These are phyloP conservation scores for Lasiosphaeria ovina DNA, from an alignment of 495 filamentous ascomycete species.

Conservation along the genomic window DNA sequence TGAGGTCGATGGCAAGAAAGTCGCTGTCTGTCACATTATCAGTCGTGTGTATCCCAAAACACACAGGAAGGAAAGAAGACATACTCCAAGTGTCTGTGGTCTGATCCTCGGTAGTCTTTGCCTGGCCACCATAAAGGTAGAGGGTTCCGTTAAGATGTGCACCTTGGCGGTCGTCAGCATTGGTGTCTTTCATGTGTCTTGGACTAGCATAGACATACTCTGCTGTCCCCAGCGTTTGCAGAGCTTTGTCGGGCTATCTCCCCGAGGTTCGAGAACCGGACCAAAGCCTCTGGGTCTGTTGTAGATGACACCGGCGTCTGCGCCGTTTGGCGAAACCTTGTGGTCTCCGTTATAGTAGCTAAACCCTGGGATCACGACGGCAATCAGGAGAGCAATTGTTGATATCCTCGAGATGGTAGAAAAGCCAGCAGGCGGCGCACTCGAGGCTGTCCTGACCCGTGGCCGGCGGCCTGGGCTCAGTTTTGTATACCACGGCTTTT, in stretches of 20 bases:
- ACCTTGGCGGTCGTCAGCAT: conserved; percentile 19
- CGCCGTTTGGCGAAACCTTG: conserved; percentile 38
- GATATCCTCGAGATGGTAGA: conserved; percentile 42
- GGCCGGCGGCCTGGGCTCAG: conserved; percentile 37
- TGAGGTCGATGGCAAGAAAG: conserved; percentile 64
- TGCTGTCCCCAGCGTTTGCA: conserved; percentile 71
- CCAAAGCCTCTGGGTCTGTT: conserved; percentile 20
- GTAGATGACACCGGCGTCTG: conserved; percentile 46
- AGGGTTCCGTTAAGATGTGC: conserved; percentile 68
- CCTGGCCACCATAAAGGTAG: conserved; percentile 72
- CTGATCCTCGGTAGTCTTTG: conserved; percentile 52
- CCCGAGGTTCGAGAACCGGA: conserved; percentile 35
- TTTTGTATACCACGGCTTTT: conserved; percentile 38
- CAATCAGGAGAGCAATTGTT: conserved; percentile 52
- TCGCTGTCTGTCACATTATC: conserved; percentile 56
- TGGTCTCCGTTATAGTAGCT: conserved; percentile 37
- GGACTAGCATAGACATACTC: conserved; percentile 38
- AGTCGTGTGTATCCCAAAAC: conserved; percentile 16
- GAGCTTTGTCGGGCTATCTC: conserved; percentile 50
- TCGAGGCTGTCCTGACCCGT: conserved; percentile 40
- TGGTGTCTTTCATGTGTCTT: conserved; percentile 16
- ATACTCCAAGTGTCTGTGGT: conserved; percentile 62
- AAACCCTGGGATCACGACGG: conserved; percentile 50
- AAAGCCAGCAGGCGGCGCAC: conserved; percentile 39
- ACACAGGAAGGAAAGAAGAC: conserved; percentile 17